Percentiles rank a stretch among this genome's conserved stretches.
phyloP scores from a whole-genome alignment of 2,329 filamentous ascomycete genomes.

The Botryosphaeria dothidea region DNA sequence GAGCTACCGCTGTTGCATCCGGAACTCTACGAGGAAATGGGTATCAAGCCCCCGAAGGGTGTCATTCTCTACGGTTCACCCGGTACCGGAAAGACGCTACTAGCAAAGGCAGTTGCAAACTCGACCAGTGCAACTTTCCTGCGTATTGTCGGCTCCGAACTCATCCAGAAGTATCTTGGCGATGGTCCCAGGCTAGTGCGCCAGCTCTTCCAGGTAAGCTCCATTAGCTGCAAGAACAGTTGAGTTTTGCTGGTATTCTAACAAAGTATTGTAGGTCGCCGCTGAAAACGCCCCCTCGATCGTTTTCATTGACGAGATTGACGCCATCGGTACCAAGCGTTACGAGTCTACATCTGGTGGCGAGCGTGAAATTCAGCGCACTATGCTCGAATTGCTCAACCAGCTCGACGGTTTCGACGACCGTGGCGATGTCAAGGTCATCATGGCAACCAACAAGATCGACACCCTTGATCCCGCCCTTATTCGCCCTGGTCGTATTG shows the following conservation, averaged over 20 bases:
- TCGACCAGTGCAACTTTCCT: conserved; percentile 98
- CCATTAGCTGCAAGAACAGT: background rate
- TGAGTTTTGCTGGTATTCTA: background rate
- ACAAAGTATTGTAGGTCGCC: conserved; percentile 57
- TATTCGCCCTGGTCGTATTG: conserved; percentile 95
- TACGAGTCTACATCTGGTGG: conserved; percentile 97
- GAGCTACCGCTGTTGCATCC: conserved; percentile 93
- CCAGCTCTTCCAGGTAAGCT: conserved; percentile 75
- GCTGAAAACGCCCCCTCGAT: conserved; percentile 96
- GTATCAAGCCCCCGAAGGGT: conserved; percentile 99
- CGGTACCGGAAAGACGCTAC: conserved; percentile 92
- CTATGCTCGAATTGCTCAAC: conserved; percentile 97
- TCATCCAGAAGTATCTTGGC: conserved; percentile 98
- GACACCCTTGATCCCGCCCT: conserved; percentile 94
- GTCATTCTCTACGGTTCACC: conserved; percentile 98
- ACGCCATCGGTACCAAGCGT: conserved; percentile 97
- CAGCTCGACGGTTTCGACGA: conserved; percentile 99
- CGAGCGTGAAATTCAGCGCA: conserved; percentile 95
- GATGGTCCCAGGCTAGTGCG: conserved; percentile 93
- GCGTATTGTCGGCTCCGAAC: conserved; percentile 92
- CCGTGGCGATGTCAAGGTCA: conserved; percentile 97
- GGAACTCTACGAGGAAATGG: conserved; percentile 99
- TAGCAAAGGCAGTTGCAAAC: conserved; percentile 97
- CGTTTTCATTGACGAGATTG: conserved; percentile 99
- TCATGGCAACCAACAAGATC: conserved; percentile 99